Conservation (phyloP, 2,329 filamentous ascomycete genomes). For the Cercospora zeina region DNA sequence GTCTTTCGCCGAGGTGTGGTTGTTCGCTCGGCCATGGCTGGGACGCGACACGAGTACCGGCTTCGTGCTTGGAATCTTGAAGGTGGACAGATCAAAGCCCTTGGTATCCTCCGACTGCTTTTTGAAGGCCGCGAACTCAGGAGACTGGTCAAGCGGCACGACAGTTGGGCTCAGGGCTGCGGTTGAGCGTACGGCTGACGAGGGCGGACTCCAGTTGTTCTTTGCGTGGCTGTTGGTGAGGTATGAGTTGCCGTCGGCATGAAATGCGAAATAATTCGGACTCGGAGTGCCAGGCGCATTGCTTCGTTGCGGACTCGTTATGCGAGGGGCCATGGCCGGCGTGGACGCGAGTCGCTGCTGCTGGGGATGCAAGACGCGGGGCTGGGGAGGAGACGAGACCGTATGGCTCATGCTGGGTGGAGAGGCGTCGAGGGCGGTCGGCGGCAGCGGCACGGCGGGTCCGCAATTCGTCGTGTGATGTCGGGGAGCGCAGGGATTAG, state of each 20-base stretch:
- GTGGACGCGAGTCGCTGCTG: constrained; percentile 20
- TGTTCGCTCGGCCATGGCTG: constrained; percentile 25
- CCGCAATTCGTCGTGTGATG: too few relatives aligned
- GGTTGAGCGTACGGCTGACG: constrained; percentile 70
- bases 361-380: constrained; percentile 7
- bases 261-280: constrained; percentile 84
- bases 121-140: constrained; percentile 78
- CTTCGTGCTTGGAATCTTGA: constrained; percentile 35
- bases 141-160: constrained; percentile 71
- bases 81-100: constrained; percentile 46
- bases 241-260: constrained; percentile 64
- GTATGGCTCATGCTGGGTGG: too few relatives aligned
- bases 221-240: constrained; percentile 55
- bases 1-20: constrained; percentile 38
- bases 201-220: constrained; percentile 73
- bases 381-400: too few relatives aligned
- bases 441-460: too few relatives aligned
- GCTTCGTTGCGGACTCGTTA: constrained; percentile 28
- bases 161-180: constrained; percentile 67
- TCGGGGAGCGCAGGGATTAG: too few relatives aligned
- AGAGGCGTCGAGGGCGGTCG: too few relatives aligned
- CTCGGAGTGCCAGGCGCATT: constrained; percentile 50
- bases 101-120: constrained; percentile 67
- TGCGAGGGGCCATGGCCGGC: constrained; percentile 32
- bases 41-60: constrained; percentile 28